Base-by-base conservation (phyloP, 208 protist species). In the Leishmania guyanensis region DNA sequence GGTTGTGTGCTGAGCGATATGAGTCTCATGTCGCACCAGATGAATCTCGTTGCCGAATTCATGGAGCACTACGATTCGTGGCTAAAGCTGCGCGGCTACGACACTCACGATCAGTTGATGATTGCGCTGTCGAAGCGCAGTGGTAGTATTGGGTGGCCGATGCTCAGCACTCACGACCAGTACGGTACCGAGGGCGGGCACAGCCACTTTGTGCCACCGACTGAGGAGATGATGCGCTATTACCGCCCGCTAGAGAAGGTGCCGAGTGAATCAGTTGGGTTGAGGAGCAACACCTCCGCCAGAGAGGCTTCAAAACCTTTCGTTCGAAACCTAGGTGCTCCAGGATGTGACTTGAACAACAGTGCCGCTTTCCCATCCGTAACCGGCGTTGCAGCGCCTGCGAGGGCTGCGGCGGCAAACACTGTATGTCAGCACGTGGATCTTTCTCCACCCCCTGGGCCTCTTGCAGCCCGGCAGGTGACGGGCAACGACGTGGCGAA, bases 1-100 rank as follows among this genome's bases (percentile, higher is more conserved):
- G 90, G 93, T 39, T 95, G 91, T 77, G 75, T 97, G 62, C 69
- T 93, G 16, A 95, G 91, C 73, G 92, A 97, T 77, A 94, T 94
- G 84, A 90, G 79, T 43, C 86, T 95, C 36, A 92, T 97, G 87
- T 66, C 77, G 2, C 68, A 86, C 58, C 92, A 96, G 70, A 86
- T 92, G 81, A 75, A 70, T 39, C 73, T 89, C 33, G 81, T 78
- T 8, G 74, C 69, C 5, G 85, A 92, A 66, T 95, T 97, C 78
- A 65, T 95, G 10, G 75, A 79, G 68, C 83, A 90, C 78, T 97
- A 95, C 84, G 88, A 95, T 79, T 78, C 85, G 51, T 97, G 94
- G 92, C 86, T 97, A 58, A 79, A 80, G 53, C 85, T 90, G 80
- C 86, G 87, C 64, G 90, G 91, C 75, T 90, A 91, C 64, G 78